Base-by-base conservation (phyloP, 2,329 filamentous ascomycete species). In the Chrysoporthe puriensis region DNA sequence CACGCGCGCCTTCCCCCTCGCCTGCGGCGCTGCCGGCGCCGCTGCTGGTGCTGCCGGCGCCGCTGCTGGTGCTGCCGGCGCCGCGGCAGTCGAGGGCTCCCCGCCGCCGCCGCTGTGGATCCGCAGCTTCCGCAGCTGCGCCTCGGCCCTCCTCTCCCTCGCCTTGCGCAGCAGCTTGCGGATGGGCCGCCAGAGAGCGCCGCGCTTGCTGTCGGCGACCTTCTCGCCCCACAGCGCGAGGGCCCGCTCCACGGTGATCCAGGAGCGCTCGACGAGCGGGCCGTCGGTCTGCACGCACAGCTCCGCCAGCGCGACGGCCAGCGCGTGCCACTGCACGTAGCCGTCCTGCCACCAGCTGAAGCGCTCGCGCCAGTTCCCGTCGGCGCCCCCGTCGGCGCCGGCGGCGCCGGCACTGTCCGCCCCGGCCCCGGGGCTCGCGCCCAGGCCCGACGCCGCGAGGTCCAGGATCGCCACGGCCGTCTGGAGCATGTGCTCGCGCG, bases 301-400 rank as follows among this genome's bases (percentile, higher is more conserved):
- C 69, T 86, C 84, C 1, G 84, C 84, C 16, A 86, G 74, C 1
- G 82, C 80, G 7, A 86, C 83, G 1, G 85, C 83, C 0, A 87
- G 75, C 8, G 84, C 80, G 70, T 87, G 85, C 85, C 85, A 87
- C 67, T 85, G 84, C 16, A 85, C 81, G 73, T 84, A 86, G 0
- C 78, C 81, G 16, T 79, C 73, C n/a, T 79, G 77, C 79, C 84
- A 83, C 82, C 84, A 86, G 26, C 74, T 73, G 74, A 80, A 85
- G 3, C 79, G 75, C 14, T 78, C 76, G 0, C 52, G 14, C 50
- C 54, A 67, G 43, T 65, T 26, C 26, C 26, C 26, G 26, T 26
- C 26, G 26, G 26, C 26, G 26, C 26, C 26, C 26, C 26, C 26
- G 26, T 26, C 26, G 26, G 26, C 26, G 26, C 26, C 26, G 2